Percentiles rank a stretch among this genome's conserved stretches.
These are phyloP conservation scores for Cotoneaster glaucophyllus DNA, from an alignment of 306 rosid genomes.

Conservation along the genomic window DNA sequence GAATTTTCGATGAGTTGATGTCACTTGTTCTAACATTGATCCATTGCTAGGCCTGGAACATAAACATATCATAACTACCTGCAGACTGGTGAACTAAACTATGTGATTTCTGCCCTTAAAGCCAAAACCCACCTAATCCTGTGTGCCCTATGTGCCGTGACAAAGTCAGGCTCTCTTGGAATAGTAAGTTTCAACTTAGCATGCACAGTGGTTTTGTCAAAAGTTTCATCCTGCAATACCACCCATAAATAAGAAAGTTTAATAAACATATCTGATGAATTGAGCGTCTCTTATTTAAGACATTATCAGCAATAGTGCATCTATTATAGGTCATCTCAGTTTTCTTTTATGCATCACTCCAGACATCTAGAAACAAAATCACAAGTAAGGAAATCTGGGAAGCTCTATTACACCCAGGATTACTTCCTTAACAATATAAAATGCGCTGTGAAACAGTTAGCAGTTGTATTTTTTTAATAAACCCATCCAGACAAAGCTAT, in stretches of 20 bases:
- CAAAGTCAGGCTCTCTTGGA: slow-evolving; percentile 86
- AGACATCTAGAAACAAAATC: not conserved
- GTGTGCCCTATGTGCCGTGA: slow-evolving; percentile 75
- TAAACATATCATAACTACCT: slow-evolving; percentile 12
- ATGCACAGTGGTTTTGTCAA: slow-evolving; percentile 41
- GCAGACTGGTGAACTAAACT: slow-evolving; percentile 3
- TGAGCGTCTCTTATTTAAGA: not conserved
- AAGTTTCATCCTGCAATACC: slow-evolving; percentile 52
- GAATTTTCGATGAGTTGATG: slow-evolving; percentile 44
- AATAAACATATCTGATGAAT: not conserved
- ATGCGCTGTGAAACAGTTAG: not conserved
- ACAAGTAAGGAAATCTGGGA: not conserved
- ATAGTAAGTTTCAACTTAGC: slow-evolving; percentile 65
- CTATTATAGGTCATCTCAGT: not conserved
- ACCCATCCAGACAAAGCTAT: not conserved
- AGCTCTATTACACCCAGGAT: not conserved
- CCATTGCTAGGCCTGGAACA: slow-evolving; percentile 53
- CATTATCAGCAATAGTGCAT: not conserved
- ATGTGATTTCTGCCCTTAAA: slow-evolving; percentile 47
- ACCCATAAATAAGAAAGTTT: not conserved
- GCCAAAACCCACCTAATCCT: slow-evolving; percentile 61
- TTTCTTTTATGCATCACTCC: not conserved
- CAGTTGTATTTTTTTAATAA: not conserved
- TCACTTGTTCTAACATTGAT: slow-evolving; percentile 39
- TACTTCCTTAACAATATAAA: not conserved